A percentile compares a stretch with the other conserved stretches of the same genome.
Evolutionary conservation across 768 basidiomycete species (phyloP).

Genomic region (Sutorius australiensis): DNA sequence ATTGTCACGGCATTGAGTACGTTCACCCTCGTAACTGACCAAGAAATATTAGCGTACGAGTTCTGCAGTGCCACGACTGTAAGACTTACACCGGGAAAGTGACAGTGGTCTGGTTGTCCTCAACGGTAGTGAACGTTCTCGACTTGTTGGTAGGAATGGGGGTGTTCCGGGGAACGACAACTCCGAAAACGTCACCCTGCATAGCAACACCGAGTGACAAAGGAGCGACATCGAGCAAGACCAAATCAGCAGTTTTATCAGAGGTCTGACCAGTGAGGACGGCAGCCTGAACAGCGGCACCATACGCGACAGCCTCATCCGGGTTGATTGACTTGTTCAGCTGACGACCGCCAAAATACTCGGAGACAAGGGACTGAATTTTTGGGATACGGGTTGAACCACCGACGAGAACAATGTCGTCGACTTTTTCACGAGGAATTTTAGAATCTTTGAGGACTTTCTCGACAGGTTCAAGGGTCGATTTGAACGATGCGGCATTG

Average conservation of each 20-base stretch:
- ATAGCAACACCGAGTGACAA: slow-evolving; percentile 99
- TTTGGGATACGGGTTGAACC: slow-evolving; percentile 99
- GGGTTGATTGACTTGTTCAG: slow-evolving; percentile 99
- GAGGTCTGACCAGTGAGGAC: slow-evolving; percentile 98
- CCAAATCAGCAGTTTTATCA: slow-evolving; percentile 97
- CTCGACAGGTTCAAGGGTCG: slow-evolving; percentile 96
- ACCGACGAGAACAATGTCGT: slow-evolving; percentile 99
- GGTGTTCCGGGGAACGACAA: slow-evolving; percentile 98
- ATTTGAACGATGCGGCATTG: slow-evolving; percentile 92
- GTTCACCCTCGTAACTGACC: slow-evolving; percentile 92
- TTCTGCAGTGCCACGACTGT: background rate
- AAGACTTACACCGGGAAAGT: slow-evolving; percentile 91
- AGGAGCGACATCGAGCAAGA: slow-evolving; percentile 97
- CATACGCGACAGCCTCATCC: slow-evolving; percentile 99
- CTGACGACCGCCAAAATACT: slow-evolving; percentile 97
- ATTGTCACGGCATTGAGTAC: slow-evolving; percentile 99
- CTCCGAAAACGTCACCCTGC: slow-evolving; percentile 99
- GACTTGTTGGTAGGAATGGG: slow-evolving; percentile 99
- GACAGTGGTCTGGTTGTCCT: slow-evolving; percentile 99
- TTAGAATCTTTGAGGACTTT: slow-evolving; percentile 99
- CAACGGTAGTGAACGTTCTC: slow-evolving; percentile 97
- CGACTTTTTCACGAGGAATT: slow-evolving; percentile 94
- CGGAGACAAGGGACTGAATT: slow-evolving; percentile 96
- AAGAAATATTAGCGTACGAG: slow-evolving; percentile 7
- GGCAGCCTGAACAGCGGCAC: slow-evolving; percentile 99